Percentiles rank a stretch among this genome's conserved stretches.
These are phyloP conservation scores for Aureobasidium sp. DNA, from an alignment of 2,329 filamentous ascomycete species.

Conservation along the genomic window DNA sequence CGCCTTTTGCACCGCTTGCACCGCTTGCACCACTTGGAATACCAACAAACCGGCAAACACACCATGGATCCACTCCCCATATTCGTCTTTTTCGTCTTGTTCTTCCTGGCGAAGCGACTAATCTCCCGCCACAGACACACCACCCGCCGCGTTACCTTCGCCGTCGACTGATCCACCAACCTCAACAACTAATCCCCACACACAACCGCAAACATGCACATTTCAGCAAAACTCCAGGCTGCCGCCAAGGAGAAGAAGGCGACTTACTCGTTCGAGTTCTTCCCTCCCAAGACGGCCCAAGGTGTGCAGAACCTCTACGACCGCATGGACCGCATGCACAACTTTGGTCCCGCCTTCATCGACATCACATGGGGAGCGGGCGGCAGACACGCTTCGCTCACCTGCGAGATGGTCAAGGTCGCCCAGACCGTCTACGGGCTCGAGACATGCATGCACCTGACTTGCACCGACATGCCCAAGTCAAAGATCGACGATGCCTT, in stretches of 20 bases:
- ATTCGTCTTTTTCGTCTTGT: constrained; percentile 13
- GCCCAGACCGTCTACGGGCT: constrained; percentile 92
- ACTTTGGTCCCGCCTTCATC: constrained; percentile 88
- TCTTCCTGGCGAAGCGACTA: constrained; percentile 5
- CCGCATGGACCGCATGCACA: constrained; percentile 98
- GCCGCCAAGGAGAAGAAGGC: constrained; percentile 71
- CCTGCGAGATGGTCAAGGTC: constrained; percentile 94
- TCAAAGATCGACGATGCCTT: constrained; percentile 88
- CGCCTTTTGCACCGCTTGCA: no score
- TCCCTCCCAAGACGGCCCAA: constrained; percentile 93
- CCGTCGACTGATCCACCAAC: background rate
- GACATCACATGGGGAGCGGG: constrained; percentile 98
- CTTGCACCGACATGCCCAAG: constrained; percentile 94
- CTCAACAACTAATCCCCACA: background rate
- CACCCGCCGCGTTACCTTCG: background rate
- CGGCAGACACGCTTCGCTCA: constrained; percentile 82
- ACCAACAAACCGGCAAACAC: background rate
- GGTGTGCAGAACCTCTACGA: constrained; percentile 99
- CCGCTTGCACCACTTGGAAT: no score
- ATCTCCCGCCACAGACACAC: constrained; percentile 2
- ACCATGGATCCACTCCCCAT: constrained; percentile 9
- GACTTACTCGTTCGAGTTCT: constrained; percentile 99
- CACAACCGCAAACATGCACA: constrained; percentile 65
- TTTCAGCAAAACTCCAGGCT: constrained; percentile 82
- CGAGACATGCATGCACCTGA: constrained; percentile 98